Evolutionary conservation across 352 stramenopile species (phyloP), one percentile per base, ranked within the genome.

Genomic region (Phytophthora meadii): DNA sequence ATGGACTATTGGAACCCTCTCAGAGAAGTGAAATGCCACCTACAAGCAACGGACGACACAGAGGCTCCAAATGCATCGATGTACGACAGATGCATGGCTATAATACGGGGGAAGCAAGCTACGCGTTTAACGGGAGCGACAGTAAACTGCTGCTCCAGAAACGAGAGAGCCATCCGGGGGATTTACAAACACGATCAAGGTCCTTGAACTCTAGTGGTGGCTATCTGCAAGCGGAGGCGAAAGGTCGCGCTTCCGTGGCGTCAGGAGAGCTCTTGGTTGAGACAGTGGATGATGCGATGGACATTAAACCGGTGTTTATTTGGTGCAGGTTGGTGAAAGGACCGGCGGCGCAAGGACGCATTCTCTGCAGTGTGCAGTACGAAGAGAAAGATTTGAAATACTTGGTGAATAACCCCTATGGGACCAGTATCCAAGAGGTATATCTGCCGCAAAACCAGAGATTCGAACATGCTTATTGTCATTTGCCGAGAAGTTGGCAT

Each of bases 401-500:
- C 28, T 62, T 93, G 17, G 70, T 84, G n/a, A 88, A 86, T 25
- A 70, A 90, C 46, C 81, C 85, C 39, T 90, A 89, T 57, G 82
- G 86, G 2, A 93, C 81, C 1, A 79, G 76, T 59, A 86, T 93
- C 36, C 82, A 93, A 56, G 82, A 93, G 37, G 83, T 94, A 5
- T 93, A 92, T 19, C 52, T 93, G 39, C 87, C 87, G 5, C 85
- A 95, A 60, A 93, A 95, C 57, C 81, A 81, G 47, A 74, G 87
- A 19, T 95, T 95, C 52, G 73, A 90, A 60, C 78, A 91, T 5
- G 71, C 77, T 3, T 95, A 92, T 54, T 85, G 79, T 53, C 84
- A 92, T 54, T 74, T 94, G 24, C 87, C 87, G 8, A 70, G 85
- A n/a, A 90, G 78, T 46, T 95, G 87, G 87, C 84, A 95, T 61